A percentile compares a stretch with the other conserved stretches of the same genome.
phyloP scores from a whole-genome alignment of 768 basidiomycete genomes.

The Russula brevipes region DNA sequence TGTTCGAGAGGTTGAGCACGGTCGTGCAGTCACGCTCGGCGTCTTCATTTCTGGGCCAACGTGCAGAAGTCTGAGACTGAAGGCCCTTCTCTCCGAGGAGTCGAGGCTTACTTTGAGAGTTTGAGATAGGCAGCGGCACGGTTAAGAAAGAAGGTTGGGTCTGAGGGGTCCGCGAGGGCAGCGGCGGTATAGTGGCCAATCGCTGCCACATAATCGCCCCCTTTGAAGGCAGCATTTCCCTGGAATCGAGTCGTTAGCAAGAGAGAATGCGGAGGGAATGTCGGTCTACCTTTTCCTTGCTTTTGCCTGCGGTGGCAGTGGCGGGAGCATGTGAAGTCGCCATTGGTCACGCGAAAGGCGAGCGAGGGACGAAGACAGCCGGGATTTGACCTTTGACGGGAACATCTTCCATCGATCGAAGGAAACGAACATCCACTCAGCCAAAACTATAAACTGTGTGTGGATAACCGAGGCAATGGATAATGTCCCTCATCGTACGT shows the following conservation, averaged over 20 bases:
- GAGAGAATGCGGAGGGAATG: not conserved
- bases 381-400: too few relatives aligned
- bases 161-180: constrained; percentile 59
- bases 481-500: constrained; percentile 11
- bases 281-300: constrained; percentile 7
- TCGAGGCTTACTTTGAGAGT: constrained; percentile 80
- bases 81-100: not conserved
- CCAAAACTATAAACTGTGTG: not conserved
- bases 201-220: constrained; percentile 68
- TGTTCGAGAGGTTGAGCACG: constrained; percentile 48
- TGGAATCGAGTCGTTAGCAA: constrained; percentile 31
- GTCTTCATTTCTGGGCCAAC: constrained; percentile 17
- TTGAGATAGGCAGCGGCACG: constrained; percentile 90
- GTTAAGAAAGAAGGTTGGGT: constrained; percentile 80
- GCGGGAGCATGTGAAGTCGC: not conserved
- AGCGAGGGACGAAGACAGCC: too few relatives aligned
- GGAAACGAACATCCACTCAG: too few relatives aligned
- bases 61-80: not conserved
- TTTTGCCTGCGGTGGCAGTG: not conserved
- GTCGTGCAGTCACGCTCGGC: constrained; percentile 50
- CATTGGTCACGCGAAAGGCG: not conserved
- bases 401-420: too few relatives aligned
- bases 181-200: constrained; percentile 86
- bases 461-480: not conserved
- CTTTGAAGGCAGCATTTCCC: constrained; percentile 88